These are phyloP conservation scores for Pseudogymnoascus sp. DNA, from an alignment of 2,329 filamentous ascomycete species.

Conservation along the genomic window DNA sequence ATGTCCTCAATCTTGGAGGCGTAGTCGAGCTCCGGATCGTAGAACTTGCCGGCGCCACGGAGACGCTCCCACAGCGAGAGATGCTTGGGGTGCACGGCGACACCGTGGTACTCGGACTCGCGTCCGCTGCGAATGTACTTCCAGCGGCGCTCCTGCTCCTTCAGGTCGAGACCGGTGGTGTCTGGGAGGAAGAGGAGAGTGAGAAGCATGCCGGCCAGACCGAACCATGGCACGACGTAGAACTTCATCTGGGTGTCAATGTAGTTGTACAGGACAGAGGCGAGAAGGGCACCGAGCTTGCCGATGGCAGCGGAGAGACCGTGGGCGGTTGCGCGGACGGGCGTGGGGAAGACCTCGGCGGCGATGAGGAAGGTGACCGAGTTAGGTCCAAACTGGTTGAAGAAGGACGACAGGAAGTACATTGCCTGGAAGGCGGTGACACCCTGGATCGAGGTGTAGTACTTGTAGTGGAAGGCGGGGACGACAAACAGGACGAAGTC, in stretches of 20 bases:
- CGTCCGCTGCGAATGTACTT: slow-evolving; percentile 72
- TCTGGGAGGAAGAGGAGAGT: slow-evolving; percentile 88
- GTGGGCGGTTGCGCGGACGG: slow-evolving; percentile 87
- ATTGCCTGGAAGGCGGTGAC: slow-evolving; percentile 93
- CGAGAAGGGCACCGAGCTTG: slow-evolving; percentile 80
- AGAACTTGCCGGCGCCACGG: slow-evolving; percentile 69
- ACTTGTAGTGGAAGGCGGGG: slow-evolving; percentile 78
- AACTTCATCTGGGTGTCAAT: slow-evolving; percentile 80
- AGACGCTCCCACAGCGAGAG: slow-evolving; percentile 82
- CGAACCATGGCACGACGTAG: slow-evolving; percentile 92
- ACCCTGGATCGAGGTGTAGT: slow-evolving; percentile 65
- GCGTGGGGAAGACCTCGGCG: slow-evolving; percentile 92
- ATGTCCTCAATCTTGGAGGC: slow-evolving; percentile 80
- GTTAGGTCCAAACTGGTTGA: slow-evolving; percentile 98
- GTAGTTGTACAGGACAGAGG: slow-evolving; percentile 90
- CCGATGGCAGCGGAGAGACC: slow-evolving; percentile 88
- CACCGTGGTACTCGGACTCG: slow-evolving; percentile 79
- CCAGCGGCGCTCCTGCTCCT: slow-evolving; percentile 96
- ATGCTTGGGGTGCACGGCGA: slow-evolving; percentile 85
- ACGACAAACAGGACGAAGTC: slow-evolving; percentile 91
- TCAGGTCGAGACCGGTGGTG: slow-evolving; percentile 90
- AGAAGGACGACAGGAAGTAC: slow-evolving; percentile 97
- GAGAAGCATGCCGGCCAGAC: slow-evolving; percentile 75
- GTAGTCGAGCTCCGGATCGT: slow-evolving; percentile 77
- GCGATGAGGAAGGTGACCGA: slow-evolving; percentile 95